Base-by-base conservation (phyloP, 1,139 yeast genomes). In the Citeromyces siamensis region DNA sequence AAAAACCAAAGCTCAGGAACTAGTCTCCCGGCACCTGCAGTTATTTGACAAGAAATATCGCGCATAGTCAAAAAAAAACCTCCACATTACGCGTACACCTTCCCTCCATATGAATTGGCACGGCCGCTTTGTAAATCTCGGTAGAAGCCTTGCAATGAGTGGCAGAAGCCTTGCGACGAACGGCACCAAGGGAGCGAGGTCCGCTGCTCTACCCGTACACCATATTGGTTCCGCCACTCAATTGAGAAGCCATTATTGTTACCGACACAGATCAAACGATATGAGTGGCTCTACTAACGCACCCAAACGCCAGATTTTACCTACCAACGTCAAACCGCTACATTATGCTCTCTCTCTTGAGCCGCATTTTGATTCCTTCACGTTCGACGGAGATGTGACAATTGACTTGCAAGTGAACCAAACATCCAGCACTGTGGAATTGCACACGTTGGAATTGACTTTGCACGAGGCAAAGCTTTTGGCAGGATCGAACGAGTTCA, bases 331-430 rank as follows among this genome's bases (percentile, higher is more conserved):
- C 41, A 52, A 52, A 35, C 77, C 78, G 2, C 35, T 42, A 7
- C 68, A 67, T 47, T 71, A 71, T 44, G 60, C 62, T 29, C 43
- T 71, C 17, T 53, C 63, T 4, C 51, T 70, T 27, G 49, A 41
- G 32, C 56, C 58, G 39, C 59, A 68, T 23, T 59, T 68, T 45
- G 46, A 56, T 12, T 50, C 64, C 3, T 71, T 64, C 47, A 47
- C 48, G 5, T 37, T 37, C 18, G 32, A 34, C 32, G 77, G 76
- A 14, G 44, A 41, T 4, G 69, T 66, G 3, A 44, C 42, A 10
- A 65, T 71, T 38, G 51, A 59, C n/a, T 55, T 70, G 32, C 44
- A 51, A 8, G 62, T 65, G n/a, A 42, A 47, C 6, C 49, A 47
- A 6, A 40, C 50, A 3, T 60, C 71, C 12, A 48, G 53, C 34